Conservation (phyloP, 2,329 filamentous ascomycete species). For the Reticulascus tulasneorum region DNA sequence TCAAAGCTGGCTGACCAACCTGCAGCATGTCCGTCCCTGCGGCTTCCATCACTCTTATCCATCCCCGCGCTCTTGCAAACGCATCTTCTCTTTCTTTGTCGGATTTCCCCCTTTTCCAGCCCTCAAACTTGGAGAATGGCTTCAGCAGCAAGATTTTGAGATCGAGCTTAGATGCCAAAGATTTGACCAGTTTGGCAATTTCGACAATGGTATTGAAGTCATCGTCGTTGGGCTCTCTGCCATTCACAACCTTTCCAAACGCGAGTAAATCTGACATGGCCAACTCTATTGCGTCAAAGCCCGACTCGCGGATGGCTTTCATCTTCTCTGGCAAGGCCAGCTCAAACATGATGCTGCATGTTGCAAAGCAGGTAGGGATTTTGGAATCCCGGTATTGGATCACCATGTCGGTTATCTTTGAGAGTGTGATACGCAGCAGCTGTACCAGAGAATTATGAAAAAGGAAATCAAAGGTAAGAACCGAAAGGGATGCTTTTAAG, state of each 20-base stretch:
- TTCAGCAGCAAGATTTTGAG: conserved; percentile 68
- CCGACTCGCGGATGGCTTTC: conserved; percentile 57
- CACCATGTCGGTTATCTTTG: too few relatives aligned
- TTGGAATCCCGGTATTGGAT: too few relatives aligned
- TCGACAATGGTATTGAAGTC: conserved; percentile 57
- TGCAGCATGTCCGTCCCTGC: conserved; percentile 68
- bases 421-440: too few relatives aligned
- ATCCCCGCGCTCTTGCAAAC: conserved; percentile 59
- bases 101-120: conserved; percentile 61
- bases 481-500: too few relatives aligned
- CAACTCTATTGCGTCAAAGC: conserved; percentile 68
- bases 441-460: too few relatives aligned
- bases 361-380: too few relatives aligned
- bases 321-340: too few relatives aligned
- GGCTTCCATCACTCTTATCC: conserved; percentile 68
- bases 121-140: conserved; percentile 74
- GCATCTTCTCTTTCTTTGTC: conserved; percentile 57
- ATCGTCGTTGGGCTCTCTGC: conserved; percentile 48
- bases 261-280: conserved; percentile 68
- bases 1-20: conserved; percentile 60
- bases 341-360: too few relatives aligned
- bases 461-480: too few relatives aligned
- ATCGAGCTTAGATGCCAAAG: conserved; percentile 47
- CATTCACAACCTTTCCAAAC: conserved; percentile 52
- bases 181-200: conserved; percentile 50